Evolutionary conservation across 140 eudicot species (phyloP), one percentile per base, ranked within the genome.

Genomic region (Stevia rebaudiana): DNA sequence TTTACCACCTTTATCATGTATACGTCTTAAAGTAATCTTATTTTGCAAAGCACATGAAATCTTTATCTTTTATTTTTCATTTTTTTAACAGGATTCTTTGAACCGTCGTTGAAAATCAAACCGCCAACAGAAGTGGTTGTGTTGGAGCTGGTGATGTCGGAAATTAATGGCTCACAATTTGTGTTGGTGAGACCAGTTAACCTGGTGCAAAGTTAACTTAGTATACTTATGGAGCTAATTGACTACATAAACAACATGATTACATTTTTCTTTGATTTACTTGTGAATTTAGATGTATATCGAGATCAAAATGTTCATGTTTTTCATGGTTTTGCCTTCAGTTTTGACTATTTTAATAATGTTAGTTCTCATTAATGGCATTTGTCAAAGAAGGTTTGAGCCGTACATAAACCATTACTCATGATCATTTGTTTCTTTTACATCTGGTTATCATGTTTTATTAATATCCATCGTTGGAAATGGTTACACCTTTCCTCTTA

Each of bases 61-160:
- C 37, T n/a, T 46, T 67, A 47, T 50, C 37, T 60, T 58, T 8
- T 19, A 17, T 71, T 30, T 61, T 31, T 22, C 9, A 11, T 42
- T 30, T 65, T 40, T 54, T 9, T 52, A 21, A 71, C 85, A 92
- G 98, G 96, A 50, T 72, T 92, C 13, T 36, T 85, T 31, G 95
- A 83, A 63, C 91, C 89, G 13, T 86, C 84, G 0, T 63, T 76
- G 74, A 81, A 79, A 77, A 75, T 83, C 63, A 68, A 69, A 69
- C 58, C 59, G 46, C 92, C 90, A 2, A 71, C 47, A 18, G 83
- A 81, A 21, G 84, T 85, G 65, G 78, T 79, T 16, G 75, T 83
- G 47, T 44, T 87, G 51, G 98, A 92, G 86, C 76, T 92, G 84
- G 76, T 92, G 74, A 85, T 88, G 83, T 75, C 88, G 0, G 72